phyloP scores from a whole-genome alignment of 83 land plant species.

The Diphasiastrum complanatum region DNA sequence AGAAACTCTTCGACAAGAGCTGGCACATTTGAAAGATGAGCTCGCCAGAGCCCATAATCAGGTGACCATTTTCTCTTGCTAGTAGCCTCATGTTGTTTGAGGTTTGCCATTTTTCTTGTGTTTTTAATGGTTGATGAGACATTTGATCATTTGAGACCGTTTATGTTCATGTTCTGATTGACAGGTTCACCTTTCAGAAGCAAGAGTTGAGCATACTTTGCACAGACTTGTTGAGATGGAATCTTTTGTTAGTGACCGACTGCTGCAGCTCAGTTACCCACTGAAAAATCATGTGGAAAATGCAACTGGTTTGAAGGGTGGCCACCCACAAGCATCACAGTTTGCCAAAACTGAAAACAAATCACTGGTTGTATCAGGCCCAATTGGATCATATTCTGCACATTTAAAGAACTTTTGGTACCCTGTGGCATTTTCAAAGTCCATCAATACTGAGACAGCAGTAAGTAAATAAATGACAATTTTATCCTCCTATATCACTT shows the following conservation, averaged over 20 bases:
- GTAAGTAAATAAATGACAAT: conserved; percentile 27
- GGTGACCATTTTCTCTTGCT: conserved; percentile 32
- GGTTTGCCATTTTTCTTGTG: too few species aligned
- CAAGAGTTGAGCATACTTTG: conserved; percentile 76
- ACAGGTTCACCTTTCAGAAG: conserved; percentile 96
- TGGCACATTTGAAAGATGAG: conserved; percentile 73
- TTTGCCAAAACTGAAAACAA: conserved; percentile 17
- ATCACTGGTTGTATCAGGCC: conserved; percentile 72
- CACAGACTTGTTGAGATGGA: conserved; percentile 86
- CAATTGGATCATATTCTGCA: conserved; percentile 58
- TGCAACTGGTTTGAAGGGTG: conserved; percentile 1
- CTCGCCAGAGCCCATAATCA: conserved; percentile 74
- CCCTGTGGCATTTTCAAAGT: conserved; percentile 79
- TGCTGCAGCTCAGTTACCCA: conserved; percentile 42
- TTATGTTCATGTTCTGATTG: neutral
- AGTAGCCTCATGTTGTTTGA: neutral
- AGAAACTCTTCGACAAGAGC: conserved; percentile 75
- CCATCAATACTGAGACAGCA: conserved; percentile 71
- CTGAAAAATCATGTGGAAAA: conserved; percentile 4
- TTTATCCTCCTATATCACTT: neutral
- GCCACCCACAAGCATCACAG: conserved; percentile 26
- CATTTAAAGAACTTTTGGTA: conserved; percentile 88
- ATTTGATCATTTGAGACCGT: neutral
- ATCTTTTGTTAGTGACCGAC: conserved; percentile 59
- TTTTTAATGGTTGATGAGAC: too few species aligned